Conservation (phyloP, 2,329 filamentous ascomycete genomes). For the Pseudocercospora ulei region DNA sequence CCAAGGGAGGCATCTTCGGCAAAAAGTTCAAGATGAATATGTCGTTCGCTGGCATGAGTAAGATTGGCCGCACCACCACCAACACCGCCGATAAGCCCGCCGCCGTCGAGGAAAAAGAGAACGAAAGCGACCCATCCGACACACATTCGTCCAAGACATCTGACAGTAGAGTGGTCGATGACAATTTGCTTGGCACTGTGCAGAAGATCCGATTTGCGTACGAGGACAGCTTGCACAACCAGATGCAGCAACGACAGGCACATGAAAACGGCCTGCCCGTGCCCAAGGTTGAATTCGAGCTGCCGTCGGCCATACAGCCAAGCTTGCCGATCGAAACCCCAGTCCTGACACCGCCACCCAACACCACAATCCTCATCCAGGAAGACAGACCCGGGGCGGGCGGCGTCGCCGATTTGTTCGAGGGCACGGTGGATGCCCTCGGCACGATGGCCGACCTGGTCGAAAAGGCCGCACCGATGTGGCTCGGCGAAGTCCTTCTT, state of each 20-base stretch:
- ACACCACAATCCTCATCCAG: conserved; percentile 55
- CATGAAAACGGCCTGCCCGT: conserved; percentile 32
- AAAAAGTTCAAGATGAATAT: conserved; percentile 70
- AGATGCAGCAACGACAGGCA: conserved; percentile 28
- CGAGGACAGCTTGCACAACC: conserved; percentile 54
- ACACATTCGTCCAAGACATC: conserved; percentile 45
- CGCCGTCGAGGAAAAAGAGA: conserved; percentile 64
- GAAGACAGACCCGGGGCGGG: conserved; percentile 55
- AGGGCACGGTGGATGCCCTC: conserved; percentile 72
- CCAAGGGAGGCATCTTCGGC: conserved; percentile 55
- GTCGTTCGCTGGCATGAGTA: conserved; percentile 67
- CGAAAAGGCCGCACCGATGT: conserved; percentile 78
- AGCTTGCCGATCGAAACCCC: conserved; percentile 65
- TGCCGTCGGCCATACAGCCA: conserved; percentile 58
- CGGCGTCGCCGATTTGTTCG: conserved; percentile 72
- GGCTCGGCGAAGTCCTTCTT: conserved; percentile 81
- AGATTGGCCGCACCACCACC: conserved; percentile 60
- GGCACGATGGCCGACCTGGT: conserved; percentile 70
- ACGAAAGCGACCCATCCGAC: conserved; percentile 50
- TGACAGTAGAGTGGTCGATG: conserved; percentile 63
- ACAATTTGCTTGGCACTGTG: conserved; percentile 62
- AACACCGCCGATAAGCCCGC: conserved; percentile 60
- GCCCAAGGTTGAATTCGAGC: conserved; percentile 33
- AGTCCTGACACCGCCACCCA: conserved; percentile 59
- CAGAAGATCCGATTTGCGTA: conserved; percentile 66